These are phyloP conservation scores for Gossypium herbaceum DNA, from an alignment of 345 rosid species.

Conservation along the genomic window DNA sequence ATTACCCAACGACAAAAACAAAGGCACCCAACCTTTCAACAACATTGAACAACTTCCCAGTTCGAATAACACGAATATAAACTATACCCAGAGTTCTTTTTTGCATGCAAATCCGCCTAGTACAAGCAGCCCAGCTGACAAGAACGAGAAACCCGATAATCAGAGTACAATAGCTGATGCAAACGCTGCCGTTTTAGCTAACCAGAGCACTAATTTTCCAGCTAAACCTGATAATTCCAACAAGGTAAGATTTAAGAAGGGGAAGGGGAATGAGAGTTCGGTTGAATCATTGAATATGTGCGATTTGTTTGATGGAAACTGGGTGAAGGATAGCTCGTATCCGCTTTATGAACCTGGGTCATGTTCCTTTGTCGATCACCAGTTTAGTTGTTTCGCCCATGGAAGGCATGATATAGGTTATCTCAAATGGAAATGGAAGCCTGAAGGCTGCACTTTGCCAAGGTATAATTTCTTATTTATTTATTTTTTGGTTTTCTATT, in stretches of 20 bases:
- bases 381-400: conserved; percentile 67
- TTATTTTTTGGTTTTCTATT: neutral
- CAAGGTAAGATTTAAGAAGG: conserved; percentile 14
- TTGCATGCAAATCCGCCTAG: conserved; percentile 3
- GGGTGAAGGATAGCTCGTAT: conserved; percentile 86
- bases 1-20: conserved; percentile 14
- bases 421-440: conserved; percentile 87
- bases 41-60: conserved; percentile 5
- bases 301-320: conserved; percentile 76
- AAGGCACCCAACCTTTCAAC: conserved; percentile 10
- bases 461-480: conserved; percentile 35
- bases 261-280: conserved; percentile 32
- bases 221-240: conserved; percentile 11
- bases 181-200: conserved; percentile 11
- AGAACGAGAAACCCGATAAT: conserved; percentile 20
- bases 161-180: conserved; percentile 26
- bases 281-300: conserved; percentile 53
- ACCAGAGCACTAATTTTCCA: conserved; percentile 21
- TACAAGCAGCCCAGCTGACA: neutral
- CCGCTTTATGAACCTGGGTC: conserved; percentile 91
- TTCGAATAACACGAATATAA: conserved; percentile 12
- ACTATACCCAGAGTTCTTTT: conserved; percentile 11
- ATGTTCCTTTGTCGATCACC: conserved; percentile 77
- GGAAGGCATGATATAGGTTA: conserved; percentile 79
- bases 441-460: conserved; percentile 73